Percentiles rank a stretch among this genome's conserved stretches.
Evolutionary conservation across 805 yeast genomes (phyloP).

Genomic region (Teunomyces gatunensis): DNA sequence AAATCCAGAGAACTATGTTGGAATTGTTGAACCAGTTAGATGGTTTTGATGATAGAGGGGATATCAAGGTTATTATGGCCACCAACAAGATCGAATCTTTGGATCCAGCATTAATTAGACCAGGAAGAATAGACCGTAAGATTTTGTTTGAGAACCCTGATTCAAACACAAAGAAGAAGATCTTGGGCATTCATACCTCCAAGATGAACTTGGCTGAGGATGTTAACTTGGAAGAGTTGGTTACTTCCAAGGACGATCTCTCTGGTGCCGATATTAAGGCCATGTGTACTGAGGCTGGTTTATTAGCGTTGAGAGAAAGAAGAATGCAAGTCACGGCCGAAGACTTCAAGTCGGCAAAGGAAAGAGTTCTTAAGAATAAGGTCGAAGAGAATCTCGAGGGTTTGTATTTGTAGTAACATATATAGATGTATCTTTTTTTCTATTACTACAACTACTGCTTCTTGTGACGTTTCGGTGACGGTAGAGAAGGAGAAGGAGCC

Average conservation of each 20-base stretch:
- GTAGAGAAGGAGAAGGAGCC: not conserved
- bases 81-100: constrained; percentile 91
- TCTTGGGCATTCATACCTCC: constrained; percentile 85
- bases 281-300: constrained; percentile 95
- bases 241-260: constrained; percentile 86
- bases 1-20: constrained; percentile 96
- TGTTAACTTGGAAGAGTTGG: constrained; percentile 85
- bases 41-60: constrained; percentile 96
- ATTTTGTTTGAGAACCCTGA: constrained; percentile 96
- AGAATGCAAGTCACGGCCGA: constrained; percentile 96
- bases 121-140: constrained; percentile 96
- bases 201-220: constrained; percentile 89
- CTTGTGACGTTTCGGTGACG: not conserved
- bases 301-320: constrained; percentile 92
- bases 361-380: constrained; percentile 92
- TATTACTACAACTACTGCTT: not conserved
- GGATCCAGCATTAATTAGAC: constrained; percentile 95
- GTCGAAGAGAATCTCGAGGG: constrained; percentile 96
- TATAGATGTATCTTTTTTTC: not conserved
- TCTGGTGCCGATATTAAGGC: constrained; percentile 98
- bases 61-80: constrained; percentile 97
- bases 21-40: constrained; percentile 92
- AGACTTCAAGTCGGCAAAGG: constrained; percentile 91
- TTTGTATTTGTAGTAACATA: constrained; percentile 60
- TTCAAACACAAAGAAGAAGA: constrained; percentile 87